Conservation (phyloP, 345 rosid genomes). For the Hypericum perforatum region DNA sequence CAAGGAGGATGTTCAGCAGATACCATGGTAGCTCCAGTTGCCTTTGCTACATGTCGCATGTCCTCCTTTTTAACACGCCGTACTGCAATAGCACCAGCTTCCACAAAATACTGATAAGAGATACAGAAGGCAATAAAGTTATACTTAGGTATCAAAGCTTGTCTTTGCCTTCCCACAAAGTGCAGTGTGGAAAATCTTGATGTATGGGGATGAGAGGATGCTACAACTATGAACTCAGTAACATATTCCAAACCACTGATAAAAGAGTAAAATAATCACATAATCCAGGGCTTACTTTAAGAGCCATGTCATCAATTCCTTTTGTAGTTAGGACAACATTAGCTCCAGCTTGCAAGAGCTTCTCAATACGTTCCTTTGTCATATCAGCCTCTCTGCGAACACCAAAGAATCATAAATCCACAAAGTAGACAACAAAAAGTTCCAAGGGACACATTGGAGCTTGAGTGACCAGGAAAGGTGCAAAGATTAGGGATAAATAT, state of each 20-base stretch:
- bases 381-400: slow-evolving; percentile 77
- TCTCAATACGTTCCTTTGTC: slow-evolving; percentile 93
- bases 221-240: too few relatives aligned
- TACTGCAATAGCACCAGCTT: slow-evolving; percentile 96
- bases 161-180: not conserved
- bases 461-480: too few relatives aligned
- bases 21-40: slow-evolving; percentile 95
- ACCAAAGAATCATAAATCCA: too few relatives aligned
- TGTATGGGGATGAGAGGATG: too few relatives aligned
- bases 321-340: slow-evolving; percentile 89
- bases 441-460: too few relatives aligned
- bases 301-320: slow-evolving; percentile 99
- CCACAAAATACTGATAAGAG: slow-evolving; percentile 72
- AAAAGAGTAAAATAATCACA: not conserved
- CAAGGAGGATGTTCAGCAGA: slow-evolving; percentile 4
- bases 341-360: slow-evolving; percentile 94
- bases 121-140: not conserved
- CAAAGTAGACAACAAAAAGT: too few relatives aligned
- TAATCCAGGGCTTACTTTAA: slow-evolving; percentile 28
- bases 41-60: slow-evolving; percentile 97
- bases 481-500: slow-evolving; percentile 5
- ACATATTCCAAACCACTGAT: not conserved
- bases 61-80: slow-evolving; percentile 94
- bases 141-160: not conserved
- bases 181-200: too few relatives aligned